Evolutionary conservation across 257 asterid genomes (phyloP).

Genomic region (Nicotiana paniculata): DNA sequence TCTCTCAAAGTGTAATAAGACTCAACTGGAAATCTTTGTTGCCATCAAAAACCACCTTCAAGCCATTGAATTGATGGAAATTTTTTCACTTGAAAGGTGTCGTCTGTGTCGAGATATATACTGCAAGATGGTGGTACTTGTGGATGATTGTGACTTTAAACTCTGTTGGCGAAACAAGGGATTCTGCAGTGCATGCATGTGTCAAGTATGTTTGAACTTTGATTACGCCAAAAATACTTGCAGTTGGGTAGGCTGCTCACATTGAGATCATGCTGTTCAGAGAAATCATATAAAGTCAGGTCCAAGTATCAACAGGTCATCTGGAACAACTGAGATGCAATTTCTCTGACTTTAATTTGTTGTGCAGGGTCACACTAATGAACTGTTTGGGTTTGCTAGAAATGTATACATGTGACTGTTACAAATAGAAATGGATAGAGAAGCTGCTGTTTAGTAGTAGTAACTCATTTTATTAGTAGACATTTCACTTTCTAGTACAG

Average conservation of each 20-base stretch:
- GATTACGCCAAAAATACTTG: slow-evolving; percentile 79
- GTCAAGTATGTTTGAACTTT: slow-evolving; percentile 76
- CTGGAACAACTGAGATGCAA: slow-evolving; percentile 74
- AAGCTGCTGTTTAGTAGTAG: not conserved
- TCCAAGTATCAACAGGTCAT: slow-evolving; percentile 38
- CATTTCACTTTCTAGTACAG: not conserved
- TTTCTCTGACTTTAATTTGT: slow-evolving; percentile 61
- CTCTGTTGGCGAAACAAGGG: slow-evolving; percentile 65
- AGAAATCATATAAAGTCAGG: too few relatives aligned
- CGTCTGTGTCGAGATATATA: slow-evolving; percentile 33
- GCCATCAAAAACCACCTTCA: slow-evolving; percentile 49
- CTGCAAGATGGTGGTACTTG: slow-evolving; percentile 69
- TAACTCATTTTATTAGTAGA: not conserved
- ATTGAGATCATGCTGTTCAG: slow-evolving; percentile 30
- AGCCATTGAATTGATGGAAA: slow-evolving; percentile 54
- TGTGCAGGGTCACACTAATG: slow-evolving; percentile 62
- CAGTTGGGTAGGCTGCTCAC: slow-evolving; percentile 97
- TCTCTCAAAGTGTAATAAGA: slow-evolving; percentile 65
- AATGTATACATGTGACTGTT: slow-evolving; percentile 52
- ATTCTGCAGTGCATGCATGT: slow-evolving; percentile 94
- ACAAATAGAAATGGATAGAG: not conserved
- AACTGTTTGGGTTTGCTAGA: slow-evolving; percentile 93
- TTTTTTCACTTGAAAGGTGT: slow-evolving; percentile 73
- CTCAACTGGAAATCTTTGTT: slow-evolving; percentile 66
- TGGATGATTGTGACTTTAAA: slow-evolving; percentile 83